Evolutionary conservation across 768 basidiomycete genomes (phyloP), one percentile per base, ranked within the genome.

Genomic region (Lactarius evosmus): DNA sequence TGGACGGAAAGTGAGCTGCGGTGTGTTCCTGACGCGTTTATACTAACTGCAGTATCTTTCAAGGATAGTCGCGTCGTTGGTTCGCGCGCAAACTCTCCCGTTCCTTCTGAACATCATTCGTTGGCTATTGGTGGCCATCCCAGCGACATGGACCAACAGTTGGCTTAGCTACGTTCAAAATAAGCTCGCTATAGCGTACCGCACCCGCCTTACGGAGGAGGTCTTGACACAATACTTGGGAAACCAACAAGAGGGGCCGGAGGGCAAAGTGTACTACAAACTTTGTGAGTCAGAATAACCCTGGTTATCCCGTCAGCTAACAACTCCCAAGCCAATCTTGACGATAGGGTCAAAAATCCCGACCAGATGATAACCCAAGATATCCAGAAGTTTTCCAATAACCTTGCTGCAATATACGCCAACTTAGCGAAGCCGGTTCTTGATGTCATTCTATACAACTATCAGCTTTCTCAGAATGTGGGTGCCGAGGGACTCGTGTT

Each of bases 291-390:
- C 33, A 56, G 25, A 41, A 14, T 17, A 6, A 7, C 2, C 12
- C 38, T 29, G 22, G 22, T 7, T 17, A 32, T 34, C 51, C 11
- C 34, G 4, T 7, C 25, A 0, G 41, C 32, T 40, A 12, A 41
- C 36, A 25, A 3, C 25, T 22, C 29, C 25, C 50, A 19, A 93
- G 94, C 91, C 50, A 97, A 97, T 73, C 76, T 98, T 69, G 95
- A 98, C 72, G 96, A 98, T 72, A 81, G 96, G 56, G 94, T 98
- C 56, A 94, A 94, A 79, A 97, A 98, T 69, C 89, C 93, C 17
- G 95, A 98, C 73, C 94, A 97, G 89, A 94, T 95, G 89, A 91
- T 97, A 58, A 96, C 94, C 2, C 88, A 95, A 63, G 96, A 98
- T 74, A 94, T 98, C 54, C 92, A 95, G 73, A 89, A 88, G 58